Evolutionary conservation across 192 early-diverging fungal genomes (phyloP), one percentile per base, ranked within the genome.

Genomic region (Coemansia sp.): DNA sequence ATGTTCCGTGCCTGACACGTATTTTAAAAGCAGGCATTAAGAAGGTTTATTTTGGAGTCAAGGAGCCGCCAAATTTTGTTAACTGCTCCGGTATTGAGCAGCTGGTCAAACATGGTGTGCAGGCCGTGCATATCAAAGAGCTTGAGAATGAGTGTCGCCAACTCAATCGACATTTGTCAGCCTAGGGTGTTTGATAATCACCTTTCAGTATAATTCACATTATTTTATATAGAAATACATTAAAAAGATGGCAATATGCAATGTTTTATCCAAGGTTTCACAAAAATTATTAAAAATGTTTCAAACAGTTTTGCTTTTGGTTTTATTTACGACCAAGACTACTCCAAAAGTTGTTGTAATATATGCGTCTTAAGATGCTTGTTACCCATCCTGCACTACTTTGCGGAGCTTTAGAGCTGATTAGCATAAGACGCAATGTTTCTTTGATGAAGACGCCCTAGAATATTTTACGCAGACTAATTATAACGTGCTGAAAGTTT

Each of bases 51-150:
- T 75, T 96, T 24, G 97, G 94, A 0, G 85, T 94, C 2, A 72
- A 66, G 23, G 97, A 99, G 69, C 97, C 97, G 8, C 76, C 86
- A 21, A 87, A 88, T 30, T 93, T 99, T 84, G 90, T 98, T 19
- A 8, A 71, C n/a, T 96, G 94, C 76, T 83, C 85, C n/a, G 95
- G 96, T 0, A 80, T 87, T 0, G 65, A 84, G 33, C 62, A 89
- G 19, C 79, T 99, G 65, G 29, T 70, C 7, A 60, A 86, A 17
- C 51, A 76, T 4, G 95, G 94, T 10, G 83, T 98, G 6, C 54
- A 80, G 2, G 94, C 98, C 0, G 80, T 88, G n/a, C 73, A 86
- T 51, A 68, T 98, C 10, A 80, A 80, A 0, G 88, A 89, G 50
- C 78, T 91, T 2, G 90, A 92, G 57, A 76, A 88, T 8, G 80